Evolutionary conservation across 495 filamentous ascomycete genomes (phyloP).

Genomic region (Penicillium bialowiezense): DNA sequence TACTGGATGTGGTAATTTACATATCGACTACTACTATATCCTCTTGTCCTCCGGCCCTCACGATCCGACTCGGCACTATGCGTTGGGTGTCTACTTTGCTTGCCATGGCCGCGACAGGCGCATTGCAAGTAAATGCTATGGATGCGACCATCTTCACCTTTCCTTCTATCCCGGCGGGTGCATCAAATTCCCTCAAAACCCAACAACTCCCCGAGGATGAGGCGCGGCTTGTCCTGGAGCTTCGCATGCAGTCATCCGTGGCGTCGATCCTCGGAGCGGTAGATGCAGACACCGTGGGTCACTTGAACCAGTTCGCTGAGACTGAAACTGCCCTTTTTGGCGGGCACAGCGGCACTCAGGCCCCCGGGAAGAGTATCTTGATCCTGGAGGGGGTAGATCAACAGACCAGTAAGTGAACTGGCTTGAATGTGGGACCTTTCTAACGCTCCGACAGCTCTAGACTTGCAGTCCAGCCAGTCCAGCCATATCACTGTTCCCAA

Average conservation of each 20-base stretch:
- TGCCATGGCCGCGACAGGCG: constrained; percentile 22
- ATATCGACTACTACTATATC: neutral
- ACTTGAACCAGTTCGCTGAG: constrained; percentile 50
- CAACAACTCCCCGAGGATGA: constrained; percentile 37
- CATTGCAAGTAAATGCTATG: constrained; percentile 26
- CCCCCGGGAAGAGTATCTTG: constrained; percentile 34
- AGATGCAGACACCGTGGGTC: constrained; percentile 42
- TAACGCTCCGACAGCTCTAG: constrained; percentile 13
- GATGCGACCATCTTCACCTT: constrained; percentile 41
- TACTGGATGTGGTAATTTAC: neutral
- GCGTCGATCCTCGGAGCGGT: constrained; percentile 45
- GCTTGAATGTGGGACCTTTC: neutral
- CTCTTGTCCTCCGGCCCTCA: neutral
- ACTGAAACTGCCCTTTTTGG: constrained; percentile 39
- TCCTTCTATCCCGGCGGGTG: constrained; percentile 4
- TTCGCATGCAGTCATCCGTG: constrained; percentile 50
- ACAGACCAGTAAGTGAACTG: constrained; percentile 35
- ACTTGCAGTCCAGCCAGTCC: constrained; percentile 17
- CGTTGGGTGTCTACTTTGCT: constrained; percentile 26
- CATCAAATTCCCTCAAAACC: neutral
- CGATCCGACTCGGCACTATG: constrained; percentile 23
- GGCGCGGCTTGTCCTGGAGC: constrained; percentile 53
- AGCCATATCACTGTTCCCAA: constrained; percentile 18
- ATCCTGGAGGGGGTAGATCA: constrained; percentile 47
- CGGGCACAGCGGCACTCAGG: constrained; percentile 7